These are phyloP conservation scores for Aspergillus sp. DNA, from an alignment of 2,329 filamentous ascomycete species.

Conservation along the genomic window DNA sequence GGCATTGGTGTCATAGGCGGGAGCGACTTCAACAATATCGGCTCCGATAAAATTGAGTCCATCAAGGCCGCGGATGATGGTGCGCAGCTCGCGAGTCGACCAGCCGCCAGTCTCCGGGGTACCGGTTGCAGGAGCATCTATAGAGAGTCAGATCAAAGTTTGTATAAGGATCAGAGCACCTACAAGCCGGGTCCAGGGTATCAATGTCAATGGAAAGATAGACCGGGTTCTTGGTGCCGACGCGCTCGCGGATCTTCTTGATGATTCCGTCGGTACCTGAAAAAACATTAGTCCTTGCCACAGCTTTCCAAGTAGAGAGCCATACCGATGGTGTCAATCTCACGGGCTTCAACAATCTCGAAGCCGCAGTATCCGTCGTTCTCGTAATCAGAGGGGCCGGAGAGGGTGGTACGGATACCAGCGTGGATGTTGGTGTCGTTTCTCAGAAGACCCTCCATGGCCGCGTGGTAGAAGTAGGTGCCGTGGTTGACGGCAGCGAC, in stretches of 20 bases:
- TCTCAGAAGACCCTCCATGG: conserved; percentile 71
- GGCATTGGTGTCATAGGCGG: conserved; percentile 61
- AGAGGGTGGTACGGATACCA: conserved; percentile 79
- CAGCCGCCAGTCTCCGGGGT: conserved; percentile 63
- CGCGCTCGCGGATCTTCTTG: conserved; percentile 70
- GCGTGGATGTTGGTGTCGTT: conserved; percentile 88
- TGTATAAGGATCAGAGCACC: conserved; percentile 23
- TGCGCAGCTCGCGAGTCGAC: conserved; percentile 59
- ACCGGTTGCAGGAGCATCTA: conserved; percentile 50
- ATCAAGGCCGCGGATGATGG: conserved; percentile 58
- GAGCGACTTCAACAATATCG: conserved; percentile 63
- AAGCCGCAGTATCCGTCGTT: conserved; percentile 85
- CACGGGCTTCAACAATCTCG: conserved; percentile 73
- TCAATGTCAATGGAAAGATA: conserved; percentile 87
- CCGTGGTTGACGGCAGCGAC: conserved; percentile 80
- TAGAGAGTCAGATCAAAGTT: neutral
- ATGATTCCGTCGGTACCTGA: conserved; percentile 68
- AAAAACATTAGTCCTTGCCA: neutral
- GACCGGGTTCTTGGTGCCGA: conserved; percentile 71
- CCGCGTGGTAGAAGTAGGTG: conserved; percentile 83
- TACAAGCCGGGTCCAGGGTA: conserved; percentile 78
- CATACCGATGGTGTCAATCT: conserved; percentile 63
- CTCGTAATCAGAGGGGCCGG: conserved; percentile 76
- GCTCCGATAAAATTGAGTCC: conserved; percentile 59
- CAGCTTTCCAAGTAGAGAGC: neutral